Evolutionary conservation across 2,329 filamentous ascomycete species (phyloP).

Genomic region (Fusarium pseudonygamai): DNA sequence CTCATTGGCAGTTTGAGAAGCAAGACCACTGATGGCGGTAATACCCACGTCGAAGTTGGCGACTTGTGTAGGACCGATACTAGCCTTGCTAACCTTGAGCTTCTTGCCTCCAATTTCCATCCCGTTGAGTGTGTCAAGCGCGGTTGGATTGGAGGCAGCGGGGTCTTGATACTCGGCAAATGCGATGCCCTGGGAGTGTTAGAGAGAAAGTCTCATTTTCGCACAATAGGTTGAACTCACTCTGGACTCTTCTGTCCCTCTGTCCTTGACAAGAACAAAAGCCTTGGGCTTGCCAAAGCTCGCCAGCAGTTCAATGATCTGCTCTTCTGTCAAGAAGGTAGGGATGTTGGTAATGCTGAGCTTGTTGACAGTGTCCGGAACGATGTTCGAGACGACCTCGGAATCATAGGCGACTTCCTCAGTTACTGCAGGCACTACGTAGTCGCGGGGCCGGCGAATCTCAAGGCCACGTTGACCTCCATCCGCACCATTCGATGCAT

Average conservation of each 20-base stretch:
- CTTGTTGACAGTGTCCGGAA: conserved; percentile 94
- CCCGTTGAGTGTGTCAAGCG: conserved; percentile 88
- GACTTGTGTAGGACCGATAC: conserved; percentile 93
- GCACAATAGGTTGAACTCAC: conserved; percentile 62
- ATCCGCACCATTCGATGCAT: conserved; percentile 62
- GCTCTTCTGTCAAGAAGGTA: conserved; percentile 86
- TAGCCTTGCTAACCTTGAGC: conserved; percentile 87
- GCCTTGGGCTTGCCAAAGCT: conserved; percentile 94
- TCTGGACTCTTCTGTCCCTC: conserved; percentile 83
- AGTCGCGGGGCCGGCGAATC: conserved; percentile 92
- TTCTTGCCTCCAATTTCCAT: conserved; percentile 92
- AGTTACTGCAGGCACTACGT: conserved; percentile 85
- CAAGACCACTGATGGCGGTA: conserved; percentile 97
- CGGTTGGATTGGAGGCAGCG: conserved; percentile 75
- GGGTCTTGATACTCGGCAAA: conserved; percentile 95
- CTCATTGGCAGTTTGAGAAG: conserved; percentile 83
- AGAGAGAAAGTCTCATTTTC: conserved; percentile 28
- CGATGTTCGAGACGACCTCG: conserved; percentile 79
- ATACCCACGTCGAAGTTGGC: conserved; percentile 94
- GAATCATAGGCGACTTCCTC: conserved; percentile 79
- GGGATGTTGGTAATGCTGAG: conserved; percentile 93
- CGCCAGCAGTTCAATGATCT: conserved; percentile 88
- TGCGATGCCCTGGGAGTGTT: conserved; percentile 77
- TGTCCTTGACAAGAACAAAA: conserved; percentile 90
- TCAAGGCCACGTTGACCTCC: conserved; percentile 70